phyloP scores from a whole-genome alignment of 140 eudicot genomes.

The Oenanthe javanica region DNA sequence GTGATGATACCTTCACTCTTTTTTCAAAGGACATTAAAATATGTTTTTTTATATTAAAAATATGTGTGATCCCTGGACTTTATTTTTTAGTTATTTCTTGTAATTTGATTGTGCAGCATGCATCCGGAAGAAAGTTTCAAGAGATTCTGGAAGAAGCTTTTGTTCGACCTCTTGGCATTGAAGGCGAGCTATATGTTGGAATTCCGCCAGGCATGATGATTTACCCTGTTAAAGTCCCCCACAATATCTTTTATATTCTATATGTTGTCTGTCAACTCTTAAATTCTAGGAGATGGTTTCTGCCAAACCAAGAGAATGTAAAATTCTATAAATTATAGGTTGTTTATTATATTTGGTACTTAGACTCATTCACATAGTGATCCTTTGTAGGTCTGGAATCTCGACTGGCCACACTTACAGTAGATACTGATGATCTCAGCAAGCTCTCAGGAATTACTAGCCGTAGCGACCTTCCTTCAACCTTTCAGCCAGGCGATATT shows the following conservation, averaged over 20 bases:
- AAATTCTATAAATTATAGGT: not conserved
- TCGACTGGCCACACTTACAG: conserved; percentile 77
- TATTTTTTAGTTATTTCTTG: not conserved
- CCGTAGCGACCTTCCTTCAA: conserved; percentile 61
- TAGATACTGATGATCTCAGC: conserved; percentile 51
- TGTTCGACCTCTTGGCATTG: conserved; percentile 68
- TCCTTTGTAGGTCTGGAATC: conserved; percentile 73
- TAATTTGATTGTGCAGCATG: conserved; percentile 46
- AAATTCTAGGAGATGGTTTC: not conserved
- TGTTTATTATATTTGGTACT: not conserved
- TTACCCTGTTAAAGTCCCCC: not conserved
- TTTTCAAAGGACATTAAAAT: not conserved
- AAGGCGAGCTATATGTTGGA: conserved; percentile 93
- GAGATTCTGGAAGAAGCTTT: conserved; percentile 93
- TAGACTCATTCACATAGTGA: not conserved
- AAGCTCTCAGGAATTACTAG: conserved; percentile 31
- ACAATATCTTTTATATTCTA: not conserved
- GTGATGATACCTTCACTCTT: not conserved
- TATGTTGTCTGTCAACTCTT: not conserved
- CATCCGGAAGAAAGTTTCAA: conserved; percentile 82
- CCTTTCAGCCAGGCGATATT: conserved; percentile 36
- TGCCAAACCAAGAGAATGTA: not conserved
- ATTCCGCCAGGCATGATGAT: conserved; percentile 75
- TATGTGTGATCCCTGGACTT: not conserved
- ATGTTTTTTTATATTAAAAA: not conserved